Evolutionary conservation across 345 rosid species (phyloP).

Genomic region (Ceriops decandra): DNA sequence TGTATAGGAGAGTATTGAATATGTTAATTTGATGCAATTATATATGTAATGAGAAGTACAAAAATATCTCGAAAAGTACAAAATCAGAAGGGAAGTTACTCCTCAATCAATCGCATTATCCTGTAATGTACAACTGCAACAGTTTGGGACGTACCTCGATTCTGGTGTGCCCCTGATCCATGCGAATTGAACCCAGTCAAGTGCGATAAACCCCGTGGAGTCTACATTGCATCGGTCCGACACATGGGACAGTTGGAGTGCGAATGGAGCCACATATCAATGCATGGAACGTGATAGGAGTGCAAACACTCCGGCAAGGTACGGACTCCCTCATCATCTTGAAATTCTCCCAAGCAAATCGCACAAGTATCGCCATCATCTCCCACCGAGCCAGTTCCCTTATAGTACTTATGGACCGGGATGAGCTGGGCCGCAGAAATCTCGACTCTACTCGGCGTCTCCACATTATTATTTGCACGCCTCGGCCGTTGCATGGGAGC

Average conservation of each 20-base stretch:
- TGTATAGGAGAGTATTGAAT: no score
- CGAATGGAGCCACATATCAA: conserved; percentile 39
- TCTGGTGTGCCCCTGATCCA: neutral
- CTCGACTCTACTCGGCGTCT: conserved; percentile 19
- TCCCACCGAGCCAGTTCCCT: conserved; percentile 18
- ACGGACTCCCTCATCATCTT: conserved; percentile 31
- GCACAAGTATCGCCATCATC: conserved; percentile 32
- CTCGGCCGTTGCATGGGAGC: neutral
- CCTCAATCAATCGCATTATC: neutral
- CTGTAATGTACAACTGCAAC: neutral
- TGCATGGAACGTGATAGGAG: conserved; percentile 29
- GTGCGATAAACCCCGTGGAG: neutral
- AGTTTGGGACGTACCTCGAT: neutral
- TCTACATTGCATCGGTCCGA: conserved; percentile 34
- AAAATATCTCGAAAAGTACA: no score
- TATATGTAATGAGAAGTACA: no score
- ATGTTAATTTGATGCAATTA: no score
- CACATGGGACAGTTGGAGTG: conserved; percentile 43
- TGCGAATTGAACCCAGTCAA: no score
- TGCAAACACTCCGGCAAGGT: conserved; percentile 34
- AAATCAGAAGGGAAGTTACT: neutral
- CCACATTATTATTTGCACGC: neutral
- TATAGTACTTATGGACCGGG: conserved; percentile 35
- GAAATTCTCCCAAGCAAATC: conserved; percentile 31
- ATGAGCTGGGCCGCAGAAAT: conserved; percentile 31